Evolutionary conservation across 2,329 filamentous ascomycete species (phyloP), one percentile per base, ranked within the genome.

Genomic region (Ilyonectria mors-panacis): DNA sequence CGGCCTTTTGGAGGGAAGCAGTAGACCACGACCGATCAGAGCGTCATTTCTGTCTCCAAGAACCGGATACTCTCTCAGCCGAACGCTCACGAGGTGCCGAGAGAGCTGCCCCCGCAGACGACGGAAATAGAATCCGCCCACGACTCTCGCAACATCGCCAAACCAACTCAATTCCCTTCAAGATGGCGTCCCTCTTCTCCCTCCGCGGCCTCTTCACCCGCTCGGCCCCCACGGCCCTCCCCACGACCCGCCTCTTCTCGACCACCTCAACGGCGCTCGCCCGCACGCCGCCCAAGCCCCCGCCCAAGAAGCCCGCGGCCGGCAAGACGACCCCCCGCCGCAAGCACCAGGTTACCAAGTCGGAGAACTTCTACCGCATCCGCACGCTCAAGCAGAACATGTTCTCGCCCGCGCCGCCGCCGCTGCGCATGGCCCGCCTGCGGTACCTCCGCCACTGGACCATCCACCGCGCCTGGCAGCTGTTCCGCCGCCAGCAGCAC

Each of bases 371-470:
- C 73, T 70, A 73, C n/a, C 82, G 83, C 70, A 82, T 87, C 74
- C 70, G 78, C 56, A 84, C 82, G 65, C 80, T 87, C 65, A 82
- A 81, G 65, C 76, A 81, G 58, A 84, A 85, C 69, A 85, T 86
- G 79, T 85, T 85, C 73, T 84, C 85, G 33, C 79, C 78, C n/a
- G 83, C 85, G 1, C 87, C 87, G 6, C 83, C 88, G 0, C 95
- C 96, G 1, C 89, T 99, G 71, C 92, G 94, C 76, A 95, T 98
- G 88, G 94, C 90, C 45, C 94, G 95, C 75, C 93, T 92, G 81
- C 91, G 96, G 63, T 89, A 91, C 81, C 90, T 99, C 71, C 93
- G 96, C 53, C 96, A 99, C 86, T 99, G 96, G 96, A 98, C 96
- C 58, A 98, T 99, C 81, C 95, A 98, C 86, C 94, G 96, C 75